These are phyloP conservation scores for Pseudogymnoascus sp. DNA, from an alignment of 2,329 filamentous ascomycete genomes.

Conservation along the genomic window DNA sequence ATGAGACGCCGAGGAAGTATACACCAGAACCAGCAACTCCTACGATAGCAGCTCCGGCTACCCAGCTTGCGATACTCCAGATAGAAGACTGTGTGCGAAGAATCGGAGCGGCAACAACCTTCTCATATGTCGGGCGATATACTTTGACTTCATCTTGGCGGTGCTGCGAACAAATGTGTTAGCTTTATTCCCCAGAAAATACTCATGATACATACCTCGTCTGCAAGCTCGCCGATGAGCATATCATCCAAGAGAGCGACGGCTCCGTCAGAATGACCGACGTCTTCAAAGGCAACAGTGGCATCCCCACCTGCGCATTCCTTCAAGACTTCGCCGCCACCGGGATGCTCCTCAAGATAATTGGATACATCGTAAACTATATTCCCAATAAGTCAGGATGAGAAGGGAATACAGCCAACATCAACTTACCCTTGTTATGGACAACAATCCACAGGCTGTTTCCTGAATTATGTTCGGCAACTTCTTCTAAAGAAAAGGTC, in stretches of 20 bases:
- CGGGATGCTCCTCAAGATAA: conserved; percentile 54
- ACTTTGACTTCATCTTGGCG: conserved; percentile 6
- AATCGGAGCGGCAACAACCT: not conserved
- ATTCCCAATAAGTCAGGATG: not conserved
- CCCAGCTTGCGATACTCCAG: conserved; percentile 1
- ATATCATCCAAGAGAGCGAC: conserved; percentile 55
- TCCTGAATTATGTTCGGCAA: conserved; percentile 41
- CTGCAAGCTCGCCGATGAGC: conserved; percentile 47
- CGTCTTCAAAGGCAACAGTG: conserved; percentile 73
- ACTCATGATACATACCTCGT: conserved; percentile 35
- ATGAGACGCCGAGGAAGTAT: not conserved
- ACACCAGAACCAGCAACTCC: not conserved
- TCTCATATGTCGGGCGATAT: conserved; percentile 9
- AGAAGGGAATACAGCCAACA: not conserved
- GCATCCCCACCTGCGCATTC: conserved; percentile 73
- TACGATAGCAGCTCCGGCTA: not conserved
- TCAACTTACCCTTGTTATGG: conserved; percentile 41
- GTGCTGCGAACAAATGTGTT: not conserved
- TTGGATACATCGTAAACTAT: conserved; percentile 51
- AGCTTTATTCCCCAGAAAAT: conserved; percentile 9
- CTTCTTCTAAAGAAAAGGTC: conserved; percentile 29
- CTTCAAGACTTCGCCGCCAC: conserved; percentile 68
- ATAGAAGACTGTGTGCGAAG: not conserved
- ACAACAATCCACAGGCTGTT: conserved; percentile 47
- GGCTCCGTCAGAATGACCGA: conserved; percentile 72